Base-by-base conservation (phyloP, 768 basidiomycete genomes). In the Tricholoma bakamatsutake region DNA sequence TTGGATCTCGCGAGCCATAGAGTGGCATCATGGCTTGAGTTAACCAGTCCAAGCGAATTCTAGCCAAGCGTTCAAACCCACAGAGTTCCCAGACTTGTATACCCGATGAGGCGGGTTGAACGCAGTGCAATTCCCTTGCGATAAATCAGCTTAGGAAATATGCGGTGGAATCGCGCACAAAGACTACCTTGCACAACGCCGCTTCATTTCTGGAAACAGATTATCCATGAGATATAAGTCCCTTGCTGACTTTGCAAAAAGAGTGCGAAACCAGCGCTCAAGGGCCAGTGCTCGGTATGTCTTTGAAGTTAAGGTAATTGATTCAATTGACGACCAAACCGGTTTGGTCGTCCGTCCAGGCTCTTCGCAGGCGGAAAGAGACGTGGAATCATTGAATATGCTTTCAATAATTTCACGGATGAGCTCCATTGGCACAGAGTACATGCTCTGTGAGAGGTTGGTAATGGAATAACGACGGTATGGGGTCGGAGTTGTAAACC, bases 341-440 rank as follows among this genome's bases (percentile, higher is more conserved):
- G 64, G 61, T 52, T 73, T 73, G 24, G 37, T 46, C 35, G 62
- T 58, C 15, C 56, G 49, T 5, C 62, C 63, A 21, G 49, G 58
- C 30, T 58, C 53, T 11, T 64, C 61, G 55, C 18, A 10, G 24
- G 56, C 28, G 12, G 49, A n/a, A 12, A 17, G 10, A 11, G 9
- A 35, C 3, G 6, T 37, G n/a, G 35, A n/a, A 5, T 33, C 37
- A 24, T 62, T 53, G 13, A 70, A 59, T 27, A 69, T 39, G 49
- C 59, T 53, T 1, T 53, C 52, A n/a, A 71, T 57, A 13, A 75
- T 71, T 59, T 73, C 69, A 42, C 61, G 56, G 21, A 72, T 56
- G 43, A 75, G 66, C 64, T 75, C 73, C 24, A 60, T 57, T 46
- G 73, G 73, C 40, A 73, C 40, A 7, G 13, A 31, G 53, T 55